phyloP scores from a whole-genome alignment of 768 basidiomycete species.

The Grammothele lineata region DNA sequence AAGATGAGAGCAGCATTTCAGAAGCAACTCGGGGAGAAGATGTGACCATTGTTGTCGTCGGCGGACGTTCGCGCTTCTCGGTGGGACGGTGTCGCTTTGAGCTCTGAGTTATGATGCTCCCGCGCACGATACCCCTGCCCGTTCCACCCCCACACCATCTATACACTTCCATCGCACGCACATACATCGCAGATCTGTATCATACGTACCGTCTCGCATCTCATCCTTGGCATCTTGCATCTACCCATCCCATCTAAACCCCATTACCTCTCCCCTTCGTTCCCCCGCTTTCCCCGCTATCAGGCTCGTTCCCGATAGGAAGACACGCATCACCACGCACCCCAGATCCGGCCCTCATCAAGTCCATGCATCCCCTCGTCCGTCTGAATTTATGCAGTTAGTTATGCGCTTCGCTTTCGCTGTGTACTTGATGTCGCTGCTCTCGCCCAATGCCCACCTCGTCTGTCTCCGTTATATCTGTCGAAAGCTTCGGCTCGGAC shows the following conservation, averaged over 20 bases:
- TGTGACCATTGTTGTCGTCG: background rate
- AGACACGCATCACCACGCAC: background rate
- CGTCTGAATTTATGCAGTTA: slow-evolving; percentile 20
- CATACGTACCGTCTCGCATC: slow-evolving; percentile 12
- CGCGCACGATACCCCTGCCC: too few species aligned
- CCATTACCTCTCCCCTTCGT: background rate
- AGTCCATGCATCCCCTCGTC: slow-evolving; percentile 9
- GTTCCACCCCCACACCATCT: too few species aligned
- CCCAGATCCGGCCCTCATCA: background rate
- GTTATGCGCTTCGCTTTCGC: slow-evolving; percentile 19
- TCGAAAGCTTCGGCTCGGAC: too few species aligned
- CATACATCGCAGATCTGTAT: slow-evolving; percentile 1
- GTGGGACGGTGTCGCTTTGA: too few species aligned
- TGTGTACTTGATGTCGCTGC: slow-evolving; percentile 18
- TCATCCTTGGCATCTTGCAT: slow-evolving; percentile 7
- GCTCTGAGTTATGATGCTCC: too few species aligned
- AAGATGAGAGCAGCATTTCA: too few species aligned
- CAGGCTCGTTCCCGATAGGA: too few species aligned
- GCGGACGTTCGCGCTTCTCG: background rate
- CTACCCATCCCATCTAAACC: slow-evolving; percentile 3
- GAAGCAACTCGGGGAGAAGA: too few species aligned
- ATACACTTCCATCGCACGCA: background rate
- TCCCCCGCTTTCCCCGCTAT: background rate
- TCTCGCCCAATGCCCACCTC: too few species aligned
- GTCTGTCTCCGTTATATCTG: too few species aligned